Percentiles rank a stretch among this genome's conserved stretches.
phyloP scores from a whole-genome alignment of 2,329 filamentous ascomycete genomes.

The Neonectria faginata region DNA sequence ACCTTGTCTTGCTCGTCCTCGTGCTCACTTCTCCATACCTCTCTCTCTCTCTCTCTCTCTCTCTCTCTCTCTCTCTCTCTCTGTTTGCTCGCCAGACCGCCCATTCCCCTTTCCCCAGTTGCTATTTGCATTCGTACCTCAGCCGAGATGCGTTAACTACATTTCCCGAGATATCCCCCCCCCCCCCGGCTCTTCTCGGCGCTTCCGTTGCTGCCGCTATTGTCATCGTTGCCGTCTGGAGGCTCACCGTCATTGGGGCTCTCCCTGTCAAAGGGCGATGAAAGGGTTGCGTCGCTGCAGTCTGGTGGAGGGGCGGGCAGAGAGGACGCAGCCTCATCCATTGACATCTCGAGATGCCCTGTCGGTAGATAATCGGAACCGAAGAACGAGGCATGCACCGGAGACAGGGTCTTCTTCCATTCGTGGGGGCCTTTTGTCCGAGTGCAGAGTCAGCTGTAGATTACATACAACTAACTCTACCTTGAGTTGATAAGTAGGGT shows the following conservation, averaged over 20 bases:
- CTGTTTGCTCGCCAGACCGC: slow-evolving; percentile 18
- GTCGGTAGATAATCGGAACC: not conserved
- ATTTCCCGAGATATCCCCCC: not conserved
- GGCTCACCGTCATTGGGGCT: slow-evolving; percentile 6
- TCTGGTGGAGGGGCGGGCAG: not conserved
- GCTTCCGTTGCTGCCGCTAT: slow-evolving; percentile 6
- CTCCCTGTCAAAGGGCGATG: not conserved
- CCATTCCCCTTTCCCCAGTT: slow-evolving; percentile 23
- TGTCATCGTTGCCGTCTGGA: slow-evolving; percentile 8
- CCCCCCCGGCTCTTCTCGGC: slow-evolving; percentile 7
- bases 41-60: not conserved
- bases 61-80: not conserved
- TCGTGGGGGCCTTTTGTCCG: not conserved
- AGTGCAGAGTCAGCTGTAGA: not conserved
- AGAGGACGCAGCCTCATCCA: not conserved
- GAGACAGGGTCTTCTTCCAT: not conserved
- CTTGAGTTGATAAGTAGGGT: too few species aligned
- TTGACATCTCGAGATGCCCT: not conserved
- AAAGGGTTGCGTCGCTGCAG: not conserved
- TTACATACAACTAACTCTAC: too few species aligned
- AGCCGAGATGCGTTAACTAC: not conserved
- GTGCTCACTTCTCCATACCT: not conserved
- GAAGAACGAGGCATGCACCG: not conserved
- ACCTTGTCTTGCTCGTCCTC: not conserved
- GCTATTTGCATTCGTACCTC: not conserved